Evolutionary conservation across 768 basidiomycete species (phyloP).

Genomic region (Mycena capillaripes): DNA sequence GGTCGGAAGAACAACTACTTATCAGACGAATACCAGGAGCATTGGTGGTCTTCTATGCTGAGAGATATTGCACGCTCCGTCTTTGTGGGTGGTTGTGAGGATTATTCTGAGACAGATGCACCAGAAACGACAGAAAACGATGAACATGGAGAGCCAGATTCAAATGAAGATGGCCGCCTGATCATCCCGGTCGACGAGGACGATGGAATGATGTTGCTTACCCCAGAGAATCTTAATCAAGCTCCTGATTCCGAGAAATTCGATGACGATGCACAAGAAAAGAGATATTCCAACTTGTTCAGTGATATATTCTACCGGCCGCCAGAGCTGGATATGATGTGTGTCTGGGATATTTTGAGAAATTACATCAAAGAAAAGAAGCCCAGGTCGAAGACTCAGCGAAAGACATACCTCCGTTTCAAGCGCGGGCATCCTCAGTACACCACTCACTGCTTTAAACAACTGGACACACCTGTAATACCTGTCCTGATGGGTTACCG

Average conservation of each 20-base stretch:
- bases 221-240: not conserved
- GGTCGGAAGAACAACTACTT: too few relatives aligned
- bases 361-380: not conserved
- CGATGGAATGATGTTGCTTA: not conserved
- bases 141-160: not conserved
- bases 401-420: too few relatives aligned
- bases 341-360: slow-evolving; percentile 23
- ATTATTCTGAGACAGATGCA: too few relatives aligned
- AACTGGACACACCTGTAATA: too few relatives aligned
- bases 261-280: not conserved
- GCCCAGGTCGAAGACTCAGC: too few relatives aligned
- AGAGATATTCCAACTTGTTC: slow-evolving; percentile 10
- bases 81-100: slow-evolving; percentile 28
- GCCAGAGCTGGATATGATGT: not conserved
- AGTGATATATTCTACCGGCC: slow-evolving; percentile 26
- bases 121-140: not conserved
- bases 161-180: not conserved
- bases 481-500: too few relatives aligned
- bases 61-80: slow-evolving; percentile 26
- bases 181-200: slow-evolving; percentile 13
- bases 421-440: too few relatives aligned
- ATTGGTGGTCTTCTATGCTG: slow-evolving; percentile 20
- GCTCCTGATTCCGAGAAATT: not conserved
- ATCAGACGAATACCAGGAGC: too few relatives aligned
- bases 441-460: too few relatives aligned